Base-by-base conservation (phyloP, 2,329 filamentous ascomycete genomes). In the Macrophomina tecta region DNA sequence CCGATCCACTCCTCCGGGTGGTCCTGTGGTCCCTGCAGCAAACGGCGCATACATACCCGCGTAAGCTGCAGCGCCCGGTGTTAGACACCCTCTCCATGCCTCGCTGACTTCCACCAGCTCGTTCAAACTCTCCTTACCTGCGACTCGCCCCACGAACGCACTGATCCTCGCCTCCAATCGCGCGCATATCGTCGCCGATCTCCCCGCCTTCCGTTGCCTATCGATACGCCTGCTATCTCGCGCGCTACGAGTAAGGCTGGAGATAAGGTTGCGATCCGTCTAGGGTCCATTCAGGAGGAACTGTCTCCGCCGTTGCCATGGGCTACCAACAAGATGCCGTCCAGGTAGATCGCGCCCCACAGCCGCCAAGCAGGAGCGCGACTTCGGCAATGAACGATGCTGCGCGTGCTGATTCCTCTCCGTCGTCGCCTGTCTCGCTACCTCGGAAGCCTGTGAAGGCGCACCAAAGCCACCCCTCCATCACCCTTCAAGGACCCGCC, bases 371-470 rank as follows among this genome's bases (percentile, higher is more conserved):
- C 51, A 9, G 23, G 8, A 34, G 34, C n/a, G n/a, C 46, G 14
- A 45, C 23, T 8, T 28, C 62, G 49, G 60, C 53, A 72, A 69
- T 67, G 67, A 73, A 14, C 23, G 53, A 58, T 45, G 18, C 53
- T 18, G 36, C 69, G 75, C 55, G 74, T 76, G 12, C 70, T 73
- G n/a, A 65, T 74, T 38, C 77, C 75, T 38, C 67, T 67, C 16
- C 66, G 68, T 16, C 62, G 72, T 61, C 67, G 69, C 56, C 58
- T 68, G 58, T 42, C 48, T 65, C 66, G 64, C 38, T 64, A 53
- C 38, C 68, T 62, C n/a, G 51, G 23, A 64, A 51, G 32, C 48
- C 56, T 36, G 40, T 36, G 30, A 67, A 46, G 18, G 45, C 49
- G 28, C 61, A 64, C 32, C 67, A 62, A 48, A 69, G 69, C n/a